Conservation (phyloP, 805 yeast genomes). For the Nakazawaea peltata region DNA sequence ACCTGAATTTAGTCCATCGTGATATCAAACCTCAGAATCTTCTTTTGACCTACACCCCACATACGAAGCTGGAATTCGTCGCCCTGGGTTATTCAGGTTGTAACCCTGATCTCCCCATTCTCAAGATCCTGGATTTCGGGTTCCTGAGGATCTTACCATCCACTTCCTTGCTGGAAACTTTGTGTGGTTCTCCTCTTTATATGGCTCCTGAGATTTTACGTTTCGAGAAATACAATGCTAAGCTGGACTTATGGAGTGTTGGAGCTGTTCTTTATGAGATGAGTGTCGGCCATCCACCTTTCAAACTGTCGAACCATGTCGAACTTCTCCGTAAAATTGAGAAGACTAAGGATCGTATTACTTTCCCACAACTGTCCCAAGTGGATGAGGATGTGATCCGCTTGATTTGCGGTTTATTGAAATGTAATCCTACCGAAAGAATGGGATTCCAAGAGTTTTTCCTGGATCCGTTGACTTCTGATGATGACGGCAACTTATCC, state of each 20-base stretch:
- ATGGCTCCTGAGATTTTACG: constrained; percentile 98
- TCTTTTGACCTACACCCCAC: constrained; percentile 74
- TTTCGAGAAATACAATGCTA: constrained; percentile 93
- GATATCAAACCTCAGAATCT: constrained; percentile 93
- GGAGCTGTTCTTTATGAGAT: constrained; percentile 95
- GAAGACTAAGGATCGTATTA: constrained; percentile 66
- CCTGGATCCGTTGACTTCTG: constrained; percentile 54
- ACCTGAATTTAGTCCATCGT: constrained; percentile 82
- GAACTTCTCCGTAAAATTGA: constrained; percentile 85
- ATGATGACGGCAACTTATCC: constrained; percentile 43
- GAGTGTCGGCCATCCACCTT: constrained; percentile 96
- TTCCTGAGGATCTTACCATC: constrained; percentile 93
- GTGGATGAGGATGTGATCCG: constrained; percentile 58
- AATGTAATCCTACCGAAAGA: constrained; percentile 80
- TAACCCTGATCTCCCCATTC: constrained; percentile 78
- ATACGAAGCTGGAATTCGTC: constrained; percentile 51
- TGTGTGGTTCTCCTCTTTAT: constrained; percentile 95
- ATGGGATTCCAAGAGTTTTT: constrained; percentile 87
- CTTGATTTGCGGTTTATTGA: constrained; percentile 68
- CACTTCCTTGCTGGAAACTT: constrained; percentile 90
- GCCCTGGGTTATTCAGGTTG: constrained; percentile 55
- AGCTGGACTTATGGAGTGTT: constrained; percentile 97
- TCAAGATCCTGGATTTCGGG: constrained; percentile 96
- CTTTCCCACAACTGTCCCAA: constrained; percentile 63
- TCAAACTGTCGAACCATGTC: constrained; percentile 87